phyloP scores from a whole-genome alignment of 2,329 filamentous ascomycete genomes.

The Neopestalotiopsis rosae region DNA sequence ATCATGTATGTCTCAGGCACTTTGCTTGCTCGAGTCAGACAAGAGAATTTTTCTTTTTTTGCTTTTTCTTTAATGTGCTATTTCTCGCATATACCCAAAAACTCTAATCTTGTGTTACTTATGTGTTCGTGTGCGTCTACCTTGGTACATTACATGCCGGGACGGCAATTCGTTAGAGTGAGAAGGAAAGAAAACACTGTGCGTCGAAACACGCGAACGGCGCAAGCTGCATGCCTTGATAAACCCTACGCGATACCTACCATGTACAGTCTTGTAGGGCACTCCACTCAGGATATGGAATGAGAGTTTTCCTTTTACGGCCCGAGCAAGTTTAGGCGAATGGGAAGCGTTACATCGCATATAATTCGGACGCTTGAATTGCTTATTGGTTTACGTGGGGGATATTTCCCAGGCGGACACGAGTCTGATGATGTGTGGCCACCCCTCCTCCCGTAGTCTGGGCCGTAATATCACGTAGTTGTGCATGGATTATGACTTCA shows the following conservation, averaged over 20 bases:
- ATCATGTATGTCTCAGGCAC: not conserved
- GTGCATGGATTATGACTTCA: not conserved
- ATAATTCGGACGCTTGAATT: not conserved
- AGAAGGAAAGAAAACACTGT: not conserved
- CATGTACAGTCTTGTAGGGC: too few species aligned
- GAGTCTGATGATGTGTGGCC: not conserved
- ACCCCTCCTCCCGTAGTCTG: not conserved
- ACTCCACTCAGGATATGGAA: not conserved
- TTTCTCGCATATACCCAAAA: not conserved
- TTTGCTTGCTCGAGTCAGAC: not conserved
- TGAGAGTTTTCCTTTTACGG: not conserved
- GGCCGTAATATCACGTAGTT: not conserved
- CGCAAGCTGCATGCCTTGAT: not conserved
- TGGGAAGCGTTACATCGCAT: not conserved
- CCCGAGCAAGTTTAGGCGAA: not conserved
- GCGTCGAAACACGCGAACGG: not conserved
- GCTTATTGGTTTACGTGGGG: not conserved
- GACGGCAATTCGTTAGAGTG: not conserved
- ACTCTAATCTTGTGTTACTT: not conserved
- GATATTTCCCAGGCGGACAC: not conserved
- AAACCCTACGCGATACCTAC: not conserved
- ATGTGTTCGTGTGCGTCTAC: not conserved
- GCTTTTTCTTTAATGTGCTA: not conserved
- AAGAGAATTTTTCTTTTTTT: not conserved
- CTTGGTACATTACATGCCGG: not conserved